phyloP scores from a whole-genome alignment of 345 rosid genomes.

The Dimocarpus longan region DNA sequence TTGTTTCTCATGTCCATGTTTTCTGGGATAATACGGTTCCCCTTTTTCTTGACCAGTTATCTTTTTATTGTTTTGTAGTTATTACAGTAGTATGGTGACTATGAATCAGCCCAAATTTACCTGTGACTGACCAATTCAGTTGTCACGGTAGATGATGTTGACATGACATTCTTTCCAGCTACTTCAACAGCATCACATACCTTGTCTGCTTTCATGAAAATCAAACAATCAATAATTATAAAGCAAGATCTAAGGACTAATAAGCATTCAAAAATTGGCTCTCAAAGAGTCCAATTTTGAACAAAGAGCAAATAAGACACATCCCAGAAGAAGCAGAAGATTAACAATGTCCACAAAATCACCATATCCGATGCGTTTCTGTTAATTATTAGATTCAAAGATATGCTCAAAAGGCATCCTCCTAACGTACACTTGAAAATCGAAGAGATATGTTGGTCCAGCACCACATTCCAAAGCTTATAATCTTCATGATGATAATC shows the following conservation, averaged over 20 bases:
- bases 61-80: neutral
- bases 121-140: conserved; percentile 77
- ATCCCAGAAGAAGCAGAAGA: neutral
- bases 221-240: neutral
- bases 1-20: neutral
- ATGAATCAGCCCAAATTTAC: conserved; percentile 32
- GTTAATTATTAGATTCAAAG: neutral
- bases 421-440: neutral
- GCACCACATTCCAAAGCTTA: neutral
- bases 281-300: conserved; percentile 2
- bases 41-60: neutral
- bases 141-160: conserved; percentile 91
- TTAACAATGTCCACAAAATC: neutral
- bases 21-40: neutral
- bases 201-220: conserved; percentile 50
- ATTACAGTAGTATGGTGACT: neutral
- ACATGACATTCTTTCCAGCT: conserved; percentile 88
- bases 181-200: conserved; percentile 92
- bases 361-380: neutral
- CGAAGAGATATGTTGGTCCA: neutral
- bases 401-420: neutral
- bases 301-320: neutral
- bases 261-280: neutral
- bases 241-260: neutral
- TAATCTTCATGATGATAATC: neutral